phyloP scores from a whole-genome alignment of 1,139 yeast genomes.

The Taiozyma sp. region DNA sequence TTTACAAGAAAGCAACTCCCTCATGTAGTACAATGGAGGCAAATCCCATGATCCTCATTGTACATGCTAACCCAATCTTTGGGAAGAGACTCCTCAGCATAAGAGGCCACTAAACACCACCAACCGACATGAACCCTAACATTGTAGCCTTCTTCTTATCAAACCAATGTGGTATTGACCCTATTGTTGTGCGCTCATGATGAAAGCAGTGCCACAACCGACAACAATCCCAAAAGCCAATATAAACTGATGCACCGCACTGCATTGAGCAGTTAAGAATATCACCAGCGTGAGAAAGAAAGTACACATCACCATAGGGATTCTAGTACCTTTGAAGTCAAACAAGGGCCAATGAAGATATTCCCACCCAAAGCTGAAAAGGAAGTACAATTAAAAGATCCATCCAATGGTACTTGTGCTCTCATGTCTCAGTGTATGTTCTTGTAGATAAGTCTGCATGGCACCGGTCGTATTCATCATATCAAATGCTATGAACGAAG shows the following conservation, averaged over 20 bases:
- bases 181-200: slow-evolving; percentile 56
- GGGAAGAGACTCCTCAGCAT: slow-evolving; percentile 43
- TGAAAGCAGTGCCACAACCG: slow-evolving; percentile 52
- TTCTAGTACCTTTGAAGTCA: slow-evolving; percentile 48
- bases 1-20: slow-evolving; percentile 37
- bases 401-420: slow-evolving; percentile 48
- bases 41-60: slow-evolving; percentile 51
- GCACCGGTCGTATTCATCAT: slow-evolving; percentile 55
- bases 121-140: slow-evolving; percentile 51
- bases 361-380: slow-evolving; percentile 54
- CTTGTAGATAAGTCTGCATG: slow-evolving; percentile 49
- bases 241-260: slow-evolving; percentile 50
- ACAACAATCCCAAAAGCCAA: slow-evolving; percentile 50
- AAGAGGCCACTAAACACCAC: slow-evolving; percentile 55
- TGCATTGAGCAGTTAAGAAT: slow-evolving; percentile 47
- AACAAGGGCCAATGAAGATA: slow-evolving; percentile 54
- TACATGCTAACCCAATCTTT: slow-evolving; percentile 54
- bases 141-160: slow-evolving; percentile 49
- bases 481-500: slow-evolving; percentile 57
- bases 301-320: slow-evolving; percentile 40
- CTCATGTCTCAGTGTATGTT: slow-evolving; percentile 40
- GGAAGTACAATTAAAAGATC: slow-evolving; percentile 56
- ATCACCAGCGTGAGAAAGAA: slow-evolving; percentile 42
- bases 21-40: slow-evolving; percentile 34
- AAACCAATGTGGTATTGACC: slow-evolving; percentile 61